Base-by-base conservation (phyloP, 2,329 filamentous ascomycete species). In the Fusarium papillatum region DNA sequence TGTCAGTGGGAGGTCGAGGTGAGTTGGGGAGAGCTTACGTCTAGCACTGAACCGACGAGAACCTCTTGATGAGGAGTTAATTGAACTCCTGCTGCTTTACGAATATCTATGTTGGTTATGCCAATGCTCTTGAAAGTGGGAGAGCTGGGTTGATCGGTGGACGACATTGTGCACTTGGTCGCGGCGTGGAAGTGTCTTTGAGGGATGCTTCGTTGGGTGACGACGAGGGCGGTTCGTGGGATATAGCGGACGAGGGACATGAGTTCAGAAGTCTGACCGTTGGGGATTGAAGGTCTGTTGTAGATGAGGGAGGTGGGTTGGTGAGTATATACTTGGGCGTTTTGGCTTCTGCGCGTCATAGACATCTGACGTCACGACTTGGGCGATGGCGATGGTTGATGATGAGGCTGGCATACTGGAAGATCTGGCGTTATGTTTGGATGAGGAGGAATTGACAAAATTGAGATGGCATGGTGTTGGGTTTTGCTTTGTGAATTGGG, bases 311-410 rank as follows among this genome's bases (percentile, higher is more conserved):
- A 55, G 50, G 19, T 16, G 46, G 6, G 5, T 17, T 3, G 29
- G 36, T 46, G 29, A 39, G 64, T 66, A 61, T 66, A 66, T 59
- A 48, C 24, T 34, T 34, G 29, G 22, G 38, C 14, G 36, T 24
- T 24, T 29, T 36, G 22, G 22, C 50, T 67, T 67, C 63, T 57
- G 63, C 63, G 63, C 63, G 63, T 65, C 63, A 65, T 50, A 65
- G 63, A 65, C 13, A 22, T 34, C 43, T 67, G 65, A 67, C 65
- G 65, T 67, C 65, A 67, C 65, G 65, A 67, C 65, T 67, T 53
- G 43, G 41, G 17, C 19, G 64, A 48, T 48, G 64, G 55, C 5
- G 17, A 31, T 38, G 53, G 22, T 60, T 31, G 31, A 36, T 39
- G 31, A 29, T n/a, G 26, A 22, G 17, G 14, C 9, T 29, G 41